Conservation (phyloP, 1,139 yeast species). For the Spencermartinsiella ligniputridi region DNA sequence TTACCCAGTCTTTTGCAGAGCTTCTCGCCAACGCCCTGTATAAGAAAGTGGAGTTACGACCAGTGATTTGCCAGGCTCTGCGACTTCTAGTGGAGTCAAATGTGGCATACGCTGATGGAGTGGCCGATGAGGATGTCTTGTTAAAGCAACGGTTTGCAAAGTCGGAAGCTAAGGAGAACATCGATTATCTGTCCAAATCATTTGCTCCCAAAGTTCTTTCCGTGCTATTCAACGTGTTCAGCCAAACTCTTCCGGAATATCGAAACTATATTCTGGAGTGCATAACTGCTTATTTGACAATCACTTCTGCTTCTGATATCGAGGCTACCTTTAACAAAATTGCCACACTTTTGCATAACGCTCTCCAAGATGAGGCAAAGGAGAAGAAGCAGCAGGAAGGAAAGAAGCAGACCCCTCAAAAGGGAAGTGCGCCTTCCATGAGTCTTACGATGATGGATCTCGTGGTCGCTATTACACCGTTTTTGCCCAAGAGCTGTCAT, state of each 20-base stretch:
- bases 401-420: constrained; percentile 28
- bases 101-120: constrained; percentile 54
- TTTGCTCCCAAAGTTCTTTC: constrained; percentile 70
- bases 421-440: constrained; percentile 42
- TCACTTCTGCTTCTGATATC: constrained; percentile 64
- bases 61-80: constrained; percentile 74
- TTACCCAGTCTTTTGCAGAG: constrained; percentile 75
- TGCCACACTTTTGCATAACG: constrained; percentile 67
- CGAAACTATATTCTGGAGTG: constrained; percentile 83
- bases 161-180: constrained; percentile 49
- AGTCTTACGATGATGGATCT: constrained; percentile 89
- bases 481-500: constrained; percentile 67
- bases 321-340: constrained; percentile 79
- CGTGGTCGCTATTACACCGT: constrained; percentile 79
- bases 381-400: constrained; percentile 27
- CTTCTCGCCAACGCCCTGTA: constrained; percentile 70
- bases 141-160: constrained; percentile 59
- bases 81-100: constrained; percentile 76
- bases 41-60: constrained; percentile 69
- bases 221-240: constrained; percentile 84
- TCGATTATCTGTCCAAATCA: constrained; percentile 59
- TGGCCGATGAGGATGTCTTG: constrained; percentile 52
- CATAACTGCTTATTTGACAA: constrained; percentile 71
- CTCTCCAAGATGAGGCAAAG: constrained; percentile 59
- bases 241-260: constrained; percentile 78